Evolutionary conservation across 2,329 filamentous ascomycete species (phyloP).

Genomic region (Grosmannia huntii): DNA sequence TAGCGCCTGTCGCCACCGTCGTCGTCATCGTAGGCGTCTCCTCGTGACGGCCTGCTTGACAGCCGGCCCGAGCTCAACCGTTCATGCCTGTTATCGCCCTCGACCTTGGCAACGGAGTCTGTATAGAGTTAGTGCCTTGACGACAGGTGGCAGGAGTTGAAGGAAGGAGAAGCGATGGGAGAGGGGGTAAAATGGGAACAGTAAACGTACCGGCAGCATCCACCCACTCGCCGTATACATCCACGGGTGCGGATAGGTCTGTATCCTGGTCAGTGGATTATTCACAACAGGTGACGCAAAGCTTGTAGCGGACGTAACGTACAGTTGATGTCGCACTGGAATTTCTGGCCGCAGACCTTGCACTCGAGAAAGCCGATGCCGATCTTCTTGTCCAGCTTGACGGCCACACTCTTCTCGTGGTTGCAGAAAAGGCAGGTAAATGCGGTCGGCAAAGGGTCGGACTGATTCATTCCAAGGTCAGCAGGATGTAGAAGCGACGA

Average conservation of each 20-base stretch:
- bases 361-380: slow-evolving; percentile 77
- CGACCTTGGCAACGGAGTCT: slow-evolving; percentile 38
- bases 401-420: slow-evolving; percentile 81
- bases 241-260: slow-evolving; percentile 84
- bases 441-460: slow-evolving; percentile 62
- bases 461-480: slow-evolving; percentile 24
- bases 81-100: slow-evolving; percentile 5
- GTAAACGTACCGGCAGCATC: slow-evolving; percentile 56
- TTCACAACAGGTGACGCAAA: neutral
- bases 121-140: neutral
- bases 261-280: neutral
- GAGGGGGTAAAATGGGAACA: too few relatives aligned
- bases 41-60: neutral
- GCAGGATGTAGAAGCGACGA: neutral
- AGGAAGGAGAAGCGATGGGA: too few relatives aligned
- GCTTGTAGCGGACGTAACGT: slow-evolving; percentile 19
- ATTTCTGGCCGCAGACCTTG: slow-evolving; percentile 87
- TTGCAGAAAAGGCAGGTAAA: slow-evolving; percentile 99
- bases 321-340: slow-evolving; percentile 92
- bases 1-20: slow-evolving; percentile 41
- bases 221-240: slow-evolving; percentile 97
- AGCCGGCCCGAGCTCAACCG: neutral
- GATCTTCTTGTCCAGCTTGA: slow-evolving; percentile 88
- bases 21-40: slow-evolving; percentile 20
- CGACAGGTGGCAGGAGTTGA: neutral